Base-by-base conservation (phyloP, 2,329 filamentous ascomycete species). In the Pseudonectria buxi region DNA sequence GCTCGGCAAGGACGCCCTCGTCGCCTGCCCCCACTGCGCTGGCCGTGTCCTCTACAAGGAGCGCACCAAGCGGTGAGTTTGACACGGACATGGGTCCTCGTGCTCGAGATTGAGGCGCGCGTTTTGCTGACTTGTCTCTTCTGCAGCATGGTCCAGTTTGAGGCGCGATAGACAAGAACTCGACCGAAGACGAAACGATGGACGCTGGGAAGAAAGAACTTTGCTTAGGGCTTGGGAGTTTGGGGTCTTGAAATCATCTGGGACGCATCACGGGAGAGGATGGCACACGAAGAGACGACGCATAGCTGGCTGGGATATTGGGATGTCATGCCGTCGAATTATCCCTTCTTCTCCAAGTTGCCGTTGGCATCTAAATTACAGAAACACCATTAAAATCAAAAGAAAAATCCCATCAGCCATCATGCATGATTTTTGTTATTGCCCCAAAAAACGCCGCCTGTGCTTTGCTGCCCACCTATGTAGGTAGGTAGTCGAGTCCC, bases 21-120 rank as follows among this genome's bases (percentile, higher is more conserved):
- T 65, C 32, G 63, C 63, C 14, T 65, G 63, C 47, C 59, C 62
- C 38, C 62, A 66, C 44, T 98, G 92, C 62, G 92, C 92, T 7
- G 92, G 95, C 56, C 81, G 92, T 47, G 88, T 98, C 43, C 67
- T 98, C 49, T 96, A 96, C 68, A 98, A 98, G 77, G 86, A 95
- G 76, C 71, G 92, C 58, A 98, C 92, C 29, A 95, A 94, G 74
- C 79, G 92, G 92, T 95, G 61, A 64, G 83, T 67, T 40, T 33
- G 22, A 33, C 29, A 30, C 18, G 28, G 11, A 4, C 4, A 10
- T 14, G 11, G 2, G 3, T 9, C 7, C 3, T 13, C n/a, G n/a
- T n/a, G n/a, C n/a, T n/a, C n/a, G n/a, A n/a, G n/a, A n/a, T 26
- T 22, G 18, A 22, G 24, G 18, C 12, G 26, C 4, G 24, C 13